Evolutionary conservation across 805 yeast genomes (phyloP), one percentile per base, ranked within the genome.

Genomic region (Metschnikowia santaceciliae): DNA sequence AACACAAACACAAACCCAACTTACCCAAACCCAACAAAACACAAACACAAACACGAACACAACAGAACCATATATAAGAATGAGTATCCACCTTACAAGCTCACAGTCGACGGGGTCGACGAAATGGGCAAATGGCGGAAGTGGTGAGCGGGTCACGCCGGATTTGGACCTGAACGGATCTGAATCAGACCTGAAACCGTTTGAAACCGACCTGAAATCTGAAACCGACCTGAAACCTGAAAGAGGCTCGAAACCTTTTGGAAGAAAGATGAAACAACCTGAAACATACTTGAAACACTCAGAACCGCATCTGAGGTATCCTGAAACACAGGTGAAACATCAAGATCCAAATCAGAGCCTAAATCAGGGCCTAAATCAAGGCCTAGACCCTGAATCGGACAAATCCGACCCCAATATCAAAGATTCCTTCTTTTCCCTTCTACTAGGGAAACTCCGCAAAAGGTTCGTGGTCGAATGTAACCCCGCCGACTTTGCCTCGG

Each of bases 401-500:
- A 23, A 23, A 23, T 23, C 30, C 30, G 10, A 8, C 30, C 10
- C 11, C 30, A 23, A 23, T 23, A 32, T 14, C 35, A 32, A 32
- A 14, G n/a, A 5, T 3, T 17, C 7, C 41, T 38, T 38, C 15
- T 13, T 23, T 3, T 19, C 8, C 3, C 37, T 42, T 14, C 49
- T 57, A n/a, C 2, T 22, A 26, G 46, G 22, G 3, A 47, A 49
- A 14, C 6, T 58, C 34, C 47, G 47, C 33, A 38, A 32, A n/a
- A 35, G 48, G 13, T 55, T 69, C 20, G 48, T 68, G 20, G 44
- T 52, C 22, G 62, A 61, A 19, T 71, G 70, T 51, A 42, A 63
- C 10, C 87, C 89, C 1, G 73, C 74, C 6, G 84, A 83, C 76
- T 89, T 84, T 67, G 84, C 86, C 23, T 74, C 82, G 45, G 79